phyloP scores from a whole-genome alignment of 73 alveolate genomes.

The Symbiodinium pilosum region DNA sequence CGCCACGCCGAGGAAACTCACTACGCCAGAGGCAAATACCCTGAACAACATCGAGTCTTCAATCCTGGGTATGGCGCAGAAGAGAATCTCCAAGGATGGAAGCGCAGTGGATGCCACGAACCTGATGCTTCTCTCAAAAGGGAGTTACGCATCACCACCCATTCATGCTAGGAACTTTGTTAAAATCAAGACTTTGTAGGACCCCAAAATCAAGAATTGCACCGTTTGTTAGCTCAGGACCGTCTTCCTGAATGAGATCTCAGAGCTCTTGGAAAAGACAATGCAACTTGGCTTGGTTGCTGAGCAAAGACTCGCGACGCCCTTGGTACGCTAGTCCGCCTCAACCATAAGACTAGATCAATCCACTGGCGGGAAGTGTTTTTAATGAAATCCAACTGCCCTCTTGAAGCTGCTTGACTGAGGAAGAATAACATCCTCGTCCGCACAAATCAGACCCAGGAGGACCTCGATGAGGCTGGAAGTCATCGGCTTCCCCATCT shows the following conservation, averaged over 20 bases:
- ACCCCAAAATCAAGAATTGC: too few species aligned
- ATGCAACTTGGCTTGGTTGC: not conserved
- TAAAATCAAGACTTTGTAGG: not conserved
- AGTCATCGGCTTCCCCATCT: not conserved
- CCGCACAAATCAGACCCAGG: not conserved
- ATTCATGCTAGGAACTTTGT: too few species aligned
- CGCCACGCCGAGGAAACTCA: slow-evolving; percentile 22
- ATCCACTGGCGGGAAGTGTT: too few species aligned
- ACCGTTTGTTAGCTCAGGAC: not conserved
- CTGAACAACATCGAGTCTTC: slow-evolving; percentile 77
- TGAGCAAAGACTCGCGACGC: too few species aligned
- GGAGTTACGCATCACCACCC: not conserved
- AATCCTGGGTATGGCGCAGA: slow-evolving; percentile 72
- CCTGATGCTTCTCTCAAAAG: not conserved
- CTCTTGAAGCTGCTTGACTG: not conserved
- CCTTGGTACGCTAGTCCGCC: too few species aligned
- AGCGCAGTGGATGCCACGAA: not conserved
- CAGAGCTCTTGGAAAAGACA: slow-evolving; percentile 53
- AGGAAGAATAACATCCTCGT: not conserved
- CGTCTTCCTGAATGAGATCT: slow-evolving; percentile 46
- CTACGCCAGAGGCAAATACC: slow-evolving; percentile 60
- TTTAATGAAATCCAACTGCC: too few species aligned
- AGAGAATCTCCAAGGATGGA: not conserved
- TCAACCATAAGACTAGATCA: too few species aligned
- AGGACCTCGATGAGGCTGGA: not conserved